These are phyloP conservation scores for Aspergillus awamori DNA, from an alignment of 2,329 filamentous ascomycete genomes.

Conservation along the genomic window DNA sequence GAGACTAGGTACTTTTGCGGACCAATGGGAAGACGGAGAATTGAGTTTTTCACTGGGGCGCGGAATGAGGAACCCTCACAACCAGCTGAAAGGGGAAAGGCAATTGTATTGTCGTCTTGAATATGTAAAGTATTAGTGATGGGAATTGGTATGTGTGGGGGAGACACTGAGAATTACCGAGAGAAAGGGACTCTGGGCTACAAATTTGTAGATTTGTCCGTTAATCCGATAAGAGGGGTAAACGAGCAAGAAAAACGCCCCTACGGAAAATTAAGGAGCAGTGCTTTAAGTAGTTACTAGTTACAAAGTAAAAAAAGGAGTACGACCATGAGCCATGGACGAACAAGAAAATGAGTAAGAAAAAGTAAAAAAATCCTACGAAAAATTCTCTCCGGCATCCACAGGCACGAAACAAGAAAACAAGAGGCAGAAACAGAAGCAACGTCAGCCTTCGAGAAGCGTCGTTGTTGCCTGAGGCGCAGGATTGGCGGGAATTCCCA, in stretches of 20 bases:
- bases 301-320: conserved; percentile 2
- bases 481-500: conserved; percentile 1
- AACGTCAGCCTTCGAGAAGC: conserved; percentile 16
- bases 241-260: not conserved
- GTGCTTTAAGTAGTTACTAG: not conserved
- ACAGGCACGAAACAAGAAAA: conserved; percentile 1
- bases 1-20: conserved; percentile 15
- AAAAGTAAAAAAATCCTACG: not conserved
- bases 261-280: not conserved
- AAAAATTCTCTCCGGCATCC: not conserved
- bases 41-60: not conserved
- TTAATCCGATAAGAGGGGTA: not conserved
- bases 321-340: not conserved
- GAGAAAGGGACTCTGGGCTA: not conserved
- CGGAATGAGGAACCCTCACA: not conserved
- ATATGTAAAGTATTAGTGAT: no score
- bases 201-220: not conserved
- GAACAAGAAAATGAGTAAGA: not conserved
- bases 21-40: conserved; percentile 1
- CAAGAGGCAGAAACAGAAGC: conserved; percentile 1
- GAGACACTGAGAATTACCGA: not conserved
- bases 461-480: conserved; percentile 20
- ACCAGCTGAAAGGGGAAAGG: conserved; percentile 4
- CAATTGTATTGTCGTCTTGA: not conserved
- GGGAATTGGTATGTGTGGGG: not conserved